These are phyloP conservation scores for Breynia disticha DNA, from an alignment of 441 rosid genomes.

Conservation along the genomic window DNA sequence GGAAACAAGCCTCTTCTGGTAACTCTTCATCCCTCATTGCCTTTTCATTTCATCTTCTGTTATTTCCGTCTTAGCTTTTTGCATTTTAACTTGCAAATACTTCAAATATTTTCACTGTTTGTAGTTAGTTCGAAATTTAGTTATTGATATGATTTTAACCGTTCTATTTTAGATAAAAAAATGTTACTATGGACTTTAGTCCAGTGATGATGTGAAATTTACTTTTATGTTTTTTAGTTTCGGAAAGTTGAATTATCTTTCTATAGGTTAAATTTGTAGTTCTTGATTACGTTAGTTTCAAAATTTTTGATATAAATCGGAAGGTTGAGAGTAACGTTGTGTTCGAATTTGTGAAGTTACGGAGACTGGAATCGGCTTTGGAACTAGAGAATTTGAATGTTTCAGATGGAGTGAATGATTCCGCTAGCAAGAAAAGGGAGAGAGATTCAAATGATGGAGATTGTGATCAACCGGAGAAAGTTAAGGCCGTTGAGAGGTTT, in stretches of 20 bases:
- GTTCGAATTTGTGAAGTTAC: no score
- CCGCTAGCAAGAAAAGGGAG: conserved; percentile 28
- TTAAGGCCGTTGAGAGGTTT: conserved; percentile 35
- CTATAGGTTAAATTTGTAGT: no score
- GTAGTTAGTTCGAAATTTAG: no score
- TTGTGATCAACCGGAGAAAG: conserved; percentile 26
- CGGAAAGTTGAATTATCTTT: conserved; percentile 51
- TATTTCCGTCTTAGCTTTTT: background rate
- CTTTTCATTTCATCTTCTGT: background rate
- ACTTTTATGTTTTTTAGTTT: conserved; percentile 21
- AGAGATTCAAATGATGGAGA: conserved; percentile 23
- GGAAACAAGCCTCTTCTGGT: conserved; percentile 53
- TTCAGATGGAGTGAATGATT: conserved; percentile 5
- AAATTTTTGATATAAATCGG: no score
- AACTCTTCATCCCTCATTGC: background rate
- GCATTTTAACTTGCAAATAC: conserved; percentile 1
- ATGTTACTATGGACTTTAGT: no score
- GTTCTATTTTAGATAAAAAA: no score
- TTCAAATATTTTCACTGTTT: no score
- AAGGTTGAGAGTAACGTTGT: no score
- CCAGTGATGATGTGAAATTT: no score
- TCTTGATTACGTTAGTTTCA: no score
- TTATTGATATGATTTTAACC: no score
- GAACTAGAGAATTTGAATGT: conserved; percentile 25
- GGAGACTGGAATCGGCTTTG: conserved; percentile 50